A percentile compares a stretch with the other conserved stretches of the same genome.
Conservation (phyloP, 1,139 yeast species). For the Candida tropicalis region DNA sequence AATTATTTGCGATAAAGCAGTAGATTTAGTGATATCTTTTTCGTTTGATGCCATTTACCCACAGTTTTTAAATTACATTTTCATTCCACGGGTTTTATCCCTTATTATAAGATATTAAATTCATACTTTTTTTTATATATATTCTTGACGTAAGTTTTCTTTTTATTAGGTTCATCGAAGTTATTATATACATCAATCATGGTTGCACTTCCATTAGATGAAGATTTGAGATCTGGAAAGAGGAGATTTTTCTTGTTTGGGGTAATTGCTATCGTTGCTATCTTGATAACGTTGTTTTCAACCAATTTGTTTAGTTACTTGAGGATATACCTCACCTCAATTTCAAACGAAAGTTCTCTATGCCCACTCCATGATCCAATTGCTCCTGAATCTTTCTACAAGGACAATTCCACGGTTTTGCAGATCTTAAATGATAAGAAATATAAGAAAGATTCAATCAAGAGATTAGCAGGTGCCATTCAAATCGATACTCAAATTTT, state of each 20-base stretch:
- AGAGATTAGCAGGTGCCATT: conserved; percentile 44
- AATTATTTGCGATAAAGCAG: too few species aligned
- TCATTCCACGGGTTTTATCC: too few species aligned
- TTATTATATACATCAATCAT: conserved; percentile 7
- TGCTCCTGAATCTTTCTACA: conserved; percentile 31
- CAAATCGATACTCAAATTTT: conserved; percentile 47
- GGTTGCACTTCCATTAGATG: conserved; percentile 22
- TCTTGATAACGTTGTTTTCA: conserved; percentile 22
- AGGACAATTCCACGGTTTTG: conserved; percentile 39
- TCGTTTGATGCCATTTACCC: too few species aligned
- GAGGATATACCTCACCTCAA: conserved; percentile 25
- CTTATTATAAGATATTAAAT: too few species aligned
- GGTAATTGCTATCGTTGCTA: conserved; percentile 16
- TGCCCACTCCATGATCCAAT: conserved; percentile 36
- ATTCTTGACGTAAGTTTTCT: too few species aligned
- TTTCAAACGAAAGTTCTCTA: conserved; percentile 19
- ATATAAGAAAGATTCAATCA: conserved; percentile 38
- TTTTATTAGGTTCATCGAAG: not conserved
- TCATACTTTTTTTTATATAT: too few species aligned
- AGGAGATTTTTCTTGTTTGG: conserved; percentile 10
- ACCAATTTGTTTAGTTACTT: conserved; percentile 27
- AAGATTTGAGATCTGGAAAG: conserved; percentile 7
- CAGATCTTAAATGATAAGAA: conserved; percentile 32
- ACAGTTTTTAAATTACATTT: too few species aligned
- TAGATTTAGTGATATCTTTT: too few species aligned